Conservation (phyloP, 202 grass and related monocot species). For the Zoysia matrella region DNA sequence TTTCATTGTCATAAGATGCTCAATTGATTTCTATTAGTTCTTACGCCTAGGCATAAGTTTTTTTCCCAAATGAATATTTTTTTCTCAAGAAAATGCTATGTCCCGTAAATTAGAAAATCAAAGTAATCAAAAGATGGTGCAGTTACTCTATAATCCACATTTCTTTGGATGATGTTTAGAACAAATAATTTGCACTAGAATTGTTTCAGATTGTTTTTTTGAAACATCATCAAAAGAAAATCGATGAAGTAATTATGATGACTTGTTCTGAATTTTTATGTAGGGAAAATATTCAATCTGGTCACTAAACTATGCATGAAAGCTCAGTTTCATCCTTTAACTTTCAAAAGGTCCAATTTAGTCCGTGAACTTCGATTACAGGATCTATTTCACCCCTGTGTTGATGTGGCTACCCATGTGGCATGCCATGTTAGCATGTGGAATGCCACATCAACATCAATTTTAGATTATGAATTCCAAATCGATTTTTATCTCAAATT, state of each 20-base stretch:
- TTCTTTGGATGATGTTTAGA: neutral
- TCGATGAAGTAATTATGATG: neutral
- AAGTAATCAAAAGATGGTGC: neutral
- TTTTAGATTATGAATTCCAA: too few species aligned
- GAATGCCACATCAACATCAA: too few species aligned
- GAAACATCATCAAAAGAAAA: neutral
- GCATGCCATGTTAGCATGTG: too few species aligned
- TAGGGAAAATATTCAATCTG: too few species aligned
- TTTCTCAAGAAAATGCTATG: neutral
- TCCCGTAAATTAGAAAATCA: slow-evolving; percentile 1
- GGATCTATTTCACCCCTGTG: too few species aligned
- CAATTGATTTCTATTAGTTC: neutral
- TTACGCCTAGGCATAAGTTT: neutral
- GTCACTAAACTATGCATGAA: too few species aligned
- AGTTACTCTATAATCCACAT: neutral
- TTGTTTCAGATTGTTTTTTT: neutral
- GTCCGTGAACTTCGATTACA: too few species aligned
- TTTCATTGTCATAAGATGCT: slow-evolving; percentile 23
- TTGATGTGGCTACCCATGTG: too few species aligned
- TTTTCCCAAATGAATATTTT: neutral
- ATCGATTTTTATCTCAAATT: too few species aligned
- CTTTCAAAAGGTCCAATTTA: too few species aligned
- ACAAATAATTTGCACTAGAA: neutral
- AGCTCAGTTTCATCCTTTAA: too few species aligned
- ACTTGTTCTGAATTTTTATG: neutral